Evolutionary conservation across 2,329 filamentous ascomycete species (phyloP), one percentile per base, ranked within the genome.

Genomic region (Exophiala mesophila): DNA sequence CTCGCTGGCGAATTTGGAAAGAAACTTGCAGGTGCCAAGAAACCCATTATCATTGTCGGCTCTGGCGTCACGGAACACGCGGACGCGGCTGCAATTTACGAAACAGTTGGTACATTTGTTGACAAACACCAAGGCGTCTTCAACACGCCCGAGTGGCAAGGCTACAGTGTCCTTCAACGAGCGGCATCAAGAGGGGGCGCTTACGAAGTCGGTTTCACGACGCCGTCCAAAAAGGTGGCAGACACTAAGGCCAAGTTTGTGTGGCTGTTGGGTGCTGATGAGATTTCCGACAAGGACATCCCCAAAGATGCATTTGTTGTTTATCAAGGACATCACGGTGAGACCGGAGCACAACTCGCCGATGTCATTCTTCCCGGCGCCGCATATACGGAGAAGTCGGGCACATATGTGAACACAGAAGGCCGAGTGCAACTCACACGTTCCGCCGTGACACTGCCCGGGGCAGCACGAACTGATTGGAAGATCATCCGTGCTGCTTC

Each of bases 301-400:
- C 92, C 92, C 58, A 94, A 92, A 74, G 85, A 92, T 55, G 89
- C 92, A 9, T 98, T 97, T 63, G 83, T 98, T 50, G 79, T 98
- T 59, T 98, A 98, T 74, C 92, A 98, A 69, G 92, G 92, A 53
- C 92, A 98, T 67, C 92, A 98, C 67, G 92, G 92, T 68, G 92
- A 98, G 70, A 79, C 79, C 39, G 92, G 90, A 53, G 92, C 92
- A 41, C 84, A 94, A 68, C 79, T 96, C 49, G 92, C 92, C 36
- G 90, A 98, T 59, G 80, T 98, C 44, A 78, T 98, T 55, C 85
- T 98, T 15, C 92, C 92, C 19, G 90, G 88, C 55, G 88, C 88
- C 37, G 88, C 92, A 9, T 98, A 96, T 72, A 97, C 90, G 17
- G 92, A 98, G 73, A 98, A 97, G 75, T 80, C 84, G 17, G 89